These are phyloP conservation scores for Magnolia changhungtana DNA, from an alignment of 164 flowering plant genomes.

Conservation along the genomic window DNA sequence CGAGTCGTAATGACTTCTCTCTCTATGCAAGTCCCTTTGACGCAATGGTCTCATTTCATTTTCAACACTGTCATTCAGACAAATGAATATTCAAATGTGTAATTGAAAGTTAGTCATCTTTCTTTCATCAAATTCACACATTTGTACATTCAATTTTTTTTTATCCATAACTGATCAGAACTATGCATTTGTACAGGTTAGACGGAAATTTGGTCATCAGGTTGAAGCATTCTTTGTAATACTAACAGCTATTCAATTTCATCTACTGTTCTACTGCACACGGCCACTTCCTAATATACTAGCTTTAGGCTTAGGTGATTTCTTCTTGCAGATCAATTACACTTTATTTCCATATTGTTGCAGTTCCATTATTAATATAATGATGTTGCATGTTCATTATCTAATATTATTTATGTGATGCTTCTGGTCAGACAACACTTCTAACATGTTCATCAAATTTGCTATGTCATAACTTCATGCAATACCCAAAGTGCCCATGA, in stretches of 20 bases:
- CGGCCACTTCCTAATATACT: conserved; percentile 96
- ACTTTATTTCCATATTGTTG: background rate
- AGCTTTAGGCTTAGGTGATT: conserved; percentile 74
- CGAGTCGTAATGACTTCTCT: no score
- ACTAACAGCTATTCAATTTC: conserved; percentile 79
- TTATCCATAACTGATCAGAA: background rate
- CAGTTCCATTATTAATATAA: conserved; percentile 6
- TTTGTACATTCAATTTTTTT: background rate
- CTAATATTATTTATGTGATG: background rate
- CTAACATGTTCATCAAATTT: background rate
- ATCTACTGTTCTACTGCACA: conserved; percentile 78
- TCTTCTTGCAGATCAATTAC: conserved; percentile 5
- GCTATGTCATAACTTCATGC: background rate
- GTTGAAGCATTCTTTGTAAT: conserved; percentile 90
- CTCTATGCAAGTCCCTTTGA: no score
- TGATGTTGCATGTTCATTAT: background rate
- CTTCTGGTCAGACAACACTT: background rate
- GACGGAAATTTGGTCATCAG: conserved; percentile 70
- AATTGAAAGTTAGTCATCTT: background rate
- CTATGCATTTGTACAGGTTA: conserved; percentile 44
- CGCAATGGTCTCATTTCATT: no score
- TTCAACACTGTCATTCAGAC: no score
- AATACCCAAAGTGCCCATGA: no score
- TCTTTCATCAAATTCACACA: background rate
- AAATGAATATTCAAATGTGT: background rate